A percentile compares a stretch with the other conserved stretches of the same genome.
phyloP scores from a whole-genome alignment of 768 basidiomycete species.

The Chalciporus sphaerocephalus region DNA sequence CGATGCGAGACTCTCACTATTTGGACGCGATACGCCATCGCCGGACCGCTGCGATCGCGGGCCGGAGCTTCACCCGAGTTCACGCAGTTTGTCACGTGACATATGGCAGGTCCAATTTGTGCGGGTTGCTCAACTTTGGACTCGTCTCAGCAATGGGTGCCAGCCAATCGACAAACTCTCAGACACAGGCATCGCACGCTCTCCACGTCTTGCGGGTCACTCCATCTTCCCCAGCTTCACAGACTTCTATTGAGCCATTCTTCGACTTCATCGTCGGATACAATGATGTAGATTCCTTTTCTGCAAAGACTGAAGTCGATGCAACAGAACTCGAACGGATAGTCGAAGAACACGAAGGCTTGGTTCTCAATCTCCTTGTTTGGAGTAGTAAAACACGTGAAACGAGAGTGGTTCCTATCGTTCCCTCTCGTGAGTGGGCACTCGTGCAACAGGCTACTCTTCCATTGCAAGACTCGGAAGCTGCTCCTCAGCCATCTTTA shows the following conservation, averaged over 20 bases:
- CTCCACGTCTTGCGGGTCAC: conserved; percentile 89
- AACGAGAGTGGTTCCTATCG: conserved; percentile 76
- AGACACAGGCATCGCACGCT: conserved; percentile 40
- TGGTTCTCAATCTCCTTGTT: conserved; percentile 63
- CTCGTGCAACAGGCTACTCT: conserved; percentile 37
- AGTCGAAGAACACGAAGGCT: conserved; percentile 77
- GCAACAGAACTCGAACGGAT: conserved; percentile 71
- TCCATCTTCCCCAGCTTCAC: conserved; percentile 81
- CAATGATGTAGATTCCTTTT: conserved; percentile 56
- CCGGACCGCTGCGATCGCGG: too few relatives aligned
- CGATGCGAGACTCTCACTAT: too few relatives aligned
- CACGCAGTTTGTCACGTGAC: conserved; percentile 12
- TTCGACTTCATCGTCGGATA: conserved; percentile 97
- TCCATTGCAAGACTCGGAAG: conserved; percentile 37
- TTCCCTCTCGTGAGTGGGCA: conserved; percentile 84
- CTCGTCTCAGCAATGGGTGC: conserved; percentile 55
- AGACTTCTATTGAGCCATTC: conserved; percentile 82
- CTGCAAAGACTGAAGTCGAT: conserved; percentile 52
- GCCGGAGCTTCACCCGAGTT: too few relatives aligned
- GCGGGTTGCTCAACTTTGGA: not conserved
- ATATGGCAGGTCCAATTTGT: not conserved
- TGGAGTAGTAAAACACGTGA: conserved; percentile 80
- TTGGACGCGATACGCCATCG: too few relatives aligned
- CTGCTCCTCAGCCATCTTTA: conserved; percentile 72
- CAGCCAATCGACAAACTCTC: conserved; percentile 58